A percentile compares a stretch with the other conserved stretches of the same genome.
phyloP scores from a whole-genome alignment of 371 early-diverging fungal species.

The Smittium mucronatum region DNA sequence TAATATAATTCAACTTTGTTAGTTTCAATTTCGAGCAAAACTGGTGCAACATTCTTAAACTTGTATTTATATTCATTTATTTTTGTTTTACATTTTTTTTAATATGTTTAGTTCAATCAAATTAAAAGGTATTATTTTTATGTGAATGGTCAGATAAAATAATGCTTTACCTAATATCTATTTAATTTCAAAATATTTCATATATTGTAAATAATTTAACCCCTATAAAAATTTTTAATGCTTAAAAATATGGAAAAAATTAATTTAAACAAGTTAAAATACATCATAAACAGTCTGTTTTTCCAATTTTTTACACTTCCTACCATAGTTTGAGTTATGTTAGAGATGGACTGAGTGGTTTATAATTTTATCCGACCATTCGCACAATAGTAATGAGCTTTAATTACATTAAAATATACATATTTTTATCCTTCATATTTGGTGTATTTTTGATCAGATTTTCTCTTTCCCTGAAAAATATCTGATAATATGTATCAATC shows the following conservation, averaged over 20 bases:
- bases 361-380: not conserved
- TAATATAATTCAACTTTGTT: too few relatives aligned
- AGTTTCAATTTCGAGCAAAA: too few relatives aligned
- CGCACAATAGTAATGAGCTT: constrained; percentile 3
- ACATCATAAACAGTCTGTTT: constrained; percentile 1
- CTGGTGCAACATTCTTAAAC: too few relatives aligned
- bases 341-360: constrained; percentile 2
- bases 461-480: constrained; percentile 5
- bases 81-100: too few relatives aligned
- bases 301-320: constrained; percentile 6
- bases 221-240: not conserved
- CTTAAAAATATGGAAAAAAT: not conserved
- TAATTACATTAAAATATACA: not conserved
- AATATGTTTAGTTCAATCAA: too few relatives aligned
- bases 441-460: constrained; percentile 6
- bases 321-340: not conserved
- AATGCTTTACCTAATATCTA: too few relatives aligned
- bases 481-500: constrained; percentile 13
- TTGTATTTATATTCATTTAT: too few relatives aligned
- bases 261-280: not conserved
- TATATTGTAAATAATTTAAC: not conserved
- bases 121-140: too few relatives aligned
- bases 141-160: too few relatives aligned
- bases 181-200: not conserved
- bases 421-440: not conserved